phyloP scores from a whole-genome alignment of 2,329 filamentous ascomycete genomes.

The Fusarium heterosporum region DNA sequence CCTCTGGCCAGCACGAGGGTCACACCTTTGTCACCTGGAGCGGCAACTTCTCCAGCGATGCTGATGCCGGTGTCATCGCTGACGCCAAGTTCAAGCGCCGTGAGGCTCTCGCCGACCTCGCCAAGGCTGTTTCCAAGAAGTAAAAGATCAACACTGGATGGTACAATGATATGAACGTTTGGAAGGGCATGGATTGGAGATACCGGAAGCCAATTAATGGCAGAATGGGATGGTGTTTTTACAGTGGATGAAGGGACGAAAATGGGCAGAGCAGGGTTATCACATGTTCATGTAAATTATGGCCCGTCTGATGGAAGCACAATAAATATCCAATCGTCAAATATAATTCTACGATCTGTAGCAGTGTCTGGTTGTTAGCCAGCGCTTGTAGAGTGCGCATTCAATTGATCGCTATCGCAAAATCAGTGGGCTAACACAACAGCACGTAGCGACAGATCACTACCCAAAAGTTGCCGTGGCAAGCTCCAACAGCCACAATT shows the following conservation, averaged over 20 bases:
- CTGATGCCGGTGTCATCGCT: conserved; percentile 77
- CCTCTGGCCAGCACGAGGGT: conserved; percentile 72
- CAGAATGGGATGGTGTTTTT: conserved; percentile 3
- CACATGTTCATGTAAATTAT: conserved; percentile 7
- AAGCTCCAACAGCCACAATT: neutral
- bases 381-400: neutral
- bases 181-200: neutral
- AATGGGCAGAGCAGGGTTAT: conserved; percentile 7
- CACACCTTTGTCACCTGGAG: conserved; percentile 77
- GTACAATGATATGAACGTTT: neutral
- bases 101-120: conserved; percentile 75
- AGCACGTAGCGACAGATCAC: neutral
- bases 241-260: conserved; percentile 1
- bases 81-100: conserved; percentile 82
- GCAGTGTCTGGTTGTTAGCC: neutral
- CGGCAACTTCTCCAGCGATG: conserved; percentile 76
- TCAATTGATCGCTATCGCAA: neutral
- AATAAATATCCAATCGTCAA: neutral
- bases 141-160: conserved; percentile 14
- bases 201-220: neutral
- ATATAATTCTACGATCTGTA: neutral
- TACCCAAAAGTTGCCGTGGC: neutral
- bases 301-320: conserved; percentile 1
- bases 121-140: conserved; percentile 58
- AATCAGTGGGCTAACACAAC: neutral